These are phyloP conservation scores for Pythium scleroteichum DNA, from an alignment of 352 stramenopile genomes.

Conservation along the genomic window DNA sequence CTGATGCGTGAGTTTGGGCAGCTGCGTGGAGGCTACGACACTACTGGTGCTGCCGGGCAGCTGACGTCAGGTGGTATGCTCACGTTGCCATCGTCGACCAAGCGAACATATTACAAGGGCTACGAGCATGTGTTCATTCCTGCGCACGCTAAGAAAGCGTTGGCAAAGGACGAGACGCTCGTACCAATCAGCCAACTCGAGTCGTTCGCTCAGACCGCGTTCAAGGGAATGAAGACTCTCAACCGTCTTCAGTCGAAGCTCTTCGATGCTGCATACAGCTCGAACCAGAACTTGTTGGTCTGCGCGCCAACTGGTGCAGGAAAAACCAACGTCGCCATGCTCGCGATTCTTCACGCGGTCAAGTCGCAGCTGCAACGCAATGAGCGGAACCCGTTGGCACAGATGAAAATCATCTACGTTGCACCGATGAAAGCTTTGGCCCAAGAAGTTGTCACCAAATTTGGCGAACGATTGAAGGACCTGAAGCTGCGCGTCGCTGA, in stretches of 20 bases:
- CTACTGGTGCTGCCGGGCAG: conserved; percentile 58
- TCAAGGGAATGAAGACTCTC: conserved; percentile 77
- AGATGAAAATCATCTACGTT: conserved; percentile 97
- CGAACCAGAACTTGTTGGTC: conserved; percentile 97
- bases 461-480: conserved; percentile 82
- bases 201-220: conserved; percentile 75
- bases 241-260: conserved; percentile 99
- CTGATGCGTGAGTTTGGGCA: conserved; percentile 76
- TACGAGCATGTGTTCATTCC: conserved; percentile 87
- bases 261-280: conserved; percentile 95
- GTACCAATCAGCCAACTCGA: conserved; percentile 69
- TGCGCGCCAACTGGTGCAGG: conserved; percentile 92
- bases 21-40: conserved; percentile 74
- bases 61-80: conserved; percentile 56
- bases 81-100: conserved; percentile 55
- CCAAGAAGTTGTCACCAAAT: conserved; percentile 99
- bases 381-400: conserved; percentile 41
- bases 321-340: conserved; percentile 99
- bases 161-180: conserved; percentile 54
- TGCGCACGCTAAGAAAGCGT: conserved; percentile 61
- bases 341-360: conserved; percentile 94
- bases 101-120: conserved; percentile 77
- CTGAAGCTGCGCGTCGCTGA: conserved; percentile 87
- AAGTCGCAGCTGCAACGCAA: conserved; percentile 63
- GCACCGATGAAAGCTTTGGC: conserved; percentile 97